Percentiles rank a stretch among this genome's conserved stretches.
Conservation (phyloP, 2,329 filamentous ascomycete genomes). For the Cordyceps militaris region DNA sequence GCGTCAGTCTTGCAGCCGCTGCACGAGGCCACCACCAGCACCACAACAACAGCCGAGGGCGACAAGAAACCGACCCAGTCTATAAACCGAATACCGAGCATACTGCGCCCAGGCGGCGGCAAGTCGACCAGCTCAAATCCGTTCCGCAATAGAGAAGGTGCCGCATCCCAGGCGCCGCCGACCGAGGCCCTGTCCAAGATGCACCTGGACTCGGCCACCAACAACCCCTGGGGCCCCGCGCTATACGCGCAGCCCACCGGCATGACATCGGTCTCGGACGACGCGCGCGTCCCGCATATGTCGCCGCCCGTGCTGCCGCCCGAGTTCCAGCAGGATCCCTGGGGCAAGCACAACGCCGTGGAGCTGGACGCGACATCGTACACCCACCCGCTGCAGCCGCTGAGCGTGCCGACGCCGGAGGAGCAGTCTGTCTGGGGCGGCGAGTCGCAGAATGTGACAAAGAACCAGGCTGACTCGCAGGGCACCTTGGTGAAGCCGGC, state of each 20-base stretch:
- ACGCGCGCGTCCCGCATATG: background rate
- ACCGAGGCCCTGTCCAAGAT: slow-evolving; percentile 36
- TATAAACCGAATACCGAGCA: slow-evolving; percentile 3
- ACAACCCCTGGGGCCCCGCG: slow-evolving; percentile 28
- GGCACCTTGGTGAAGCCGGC: slow-evolving; percentile 17
- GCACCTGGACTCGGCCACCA: slow-evolving; percentile 33
- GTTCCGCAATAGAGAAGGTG: slow-evolving; percentile 41
- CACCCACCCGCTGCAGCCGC: slow-evolving; percentile 31
- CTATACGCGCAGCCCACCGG: slow-evolving; percentile 17
- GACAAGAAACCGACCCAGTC: background rate
- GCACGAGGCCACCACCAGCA: background rate
- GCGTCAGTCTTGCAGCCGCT: background rate
- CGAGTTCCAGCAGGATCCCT: slow-evolving; percentile 24
- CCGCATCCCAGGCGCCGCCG: slow-evolving; percentile 23
- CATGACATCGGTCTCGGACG: background rate
- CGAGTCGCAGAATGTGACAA: slow-evolving; percentile 24
- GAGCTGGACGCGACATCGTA: slow-evolving; percentile 27
- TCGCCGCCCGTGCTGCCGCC: slow-evolving; percentile 16
- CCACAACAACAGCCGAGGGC: background rate
- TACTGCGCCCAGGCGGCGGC: slow-evolving; percentile 23
- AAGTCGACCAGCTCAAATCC: slow-evolving; percentile 42
- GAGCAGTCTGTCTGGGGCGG: slow-evolving; percentile 36
- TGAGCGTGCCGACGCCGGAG: slow-evolving; percentile 16
- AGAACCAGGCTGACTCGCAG: slow-evolving; percentile 16
- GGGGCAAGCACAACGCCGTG: slow-evolving; percentile 20